A percentile compares a stretch with the other conserved stretches of the same genome.
phyloP scores from a whole-genome alignment of 371 early-diverging fungal species.

The Synchytrium microbalum region DNA sequence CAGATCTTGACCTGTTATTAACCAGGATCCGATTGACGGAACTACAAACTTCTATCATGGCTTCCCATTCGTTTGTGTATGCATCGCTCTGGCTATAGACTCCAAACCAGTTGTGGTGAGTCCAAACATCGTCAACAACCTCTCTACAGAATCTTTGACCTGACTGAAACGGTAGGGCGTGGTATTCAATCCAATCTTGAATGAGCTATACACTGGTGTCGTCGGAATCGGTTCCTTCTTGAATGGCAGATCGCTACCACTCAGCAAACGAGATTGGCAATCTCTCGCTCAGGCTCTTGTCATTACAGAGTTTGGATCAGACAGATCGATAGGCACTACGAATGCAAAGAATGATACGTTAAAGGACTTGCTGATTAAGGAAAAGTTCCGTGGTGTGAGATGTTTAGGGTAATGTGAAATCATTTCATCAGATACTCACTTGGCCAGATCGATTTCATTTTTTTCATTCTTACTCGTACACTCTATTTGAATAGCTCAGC shows the following conservation, averaged over 20 bases:
- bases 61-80: constrained; percentile 79
- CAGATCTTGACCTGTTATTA: too few species aligned
- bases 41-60: constrained; percentile 90
- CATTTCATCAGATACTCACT: too few species aligned
- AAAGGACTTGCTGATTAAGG: constrained; percentile 16
- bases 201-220: constrained; percentile 45
- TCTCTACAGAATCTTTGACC: too few species aligned
- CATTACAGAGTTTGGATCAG: constrained; percentile 78
- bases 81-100: constrained; percentile 70
- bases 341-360: constrained; percentile 50
- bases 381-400: constrained; percentile 54
- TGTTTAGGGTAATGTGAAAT: too few species aligned
- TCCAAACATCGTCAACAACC: too few species aligned
- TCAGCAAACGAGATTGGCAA: background rate
- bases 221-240: background rate
- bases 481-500: too few species aligned
- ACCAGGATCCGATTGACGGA: constrained; percentile 27
- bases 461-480: too few species aligned
- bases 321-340: constrained; percentile 49
- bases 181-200: constrained; percentile 78
- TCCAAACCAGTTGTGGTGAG: constrained; percentile 64
- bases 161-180: too few species aligned
- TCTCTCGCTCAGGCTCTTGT: constrained; percentile 62
- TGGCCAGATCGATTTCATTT: too few species aligned
- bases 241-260: background rate